Evolutionary conservation across 2,329 filamentous ascomycete species (phyloP), one percentile per base, ranked within the genome.

Genomic region (Fusarium succisae): DNA sequence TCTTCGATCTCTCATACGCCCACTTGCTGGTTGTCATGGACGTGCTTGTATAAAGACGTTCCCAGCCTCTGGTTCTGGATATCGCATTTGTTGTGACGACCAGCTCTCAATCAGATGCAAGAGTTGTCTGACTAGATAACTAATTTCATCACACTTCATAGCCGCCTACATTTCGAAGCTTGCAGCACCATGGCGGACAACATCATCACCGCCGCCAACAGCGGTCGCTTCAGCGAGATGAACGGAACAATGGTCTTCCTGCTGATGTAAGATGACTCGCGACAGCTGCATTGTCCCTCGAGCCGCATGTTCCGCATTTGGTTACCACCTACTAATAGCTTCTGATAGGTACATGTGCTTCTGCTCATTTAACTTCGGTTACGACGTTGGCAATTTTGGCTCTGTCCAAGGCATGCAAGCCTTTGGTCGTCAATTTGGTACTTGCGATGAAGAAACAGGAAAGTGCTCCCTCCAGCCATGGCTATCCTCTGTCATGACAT

Each of bases 301-400:
- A 1, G 2, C 7, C 8, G 15, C 1, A 15, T 6, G 4, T 6
- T 24, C 7, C 14, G 13, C 10, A 11, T 15, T 44, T 44, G 5
- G 8, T 5, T 5, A 14, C 12, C 20, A 32, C 7, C 8, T 24
- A 35, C 30, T 32, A 4, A 50, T 15, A 13, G 17, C 6, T 41
- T 20, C 18, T 13, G 15, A 22, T 11, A 78, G 77, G 24, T 79
- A 79, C 41, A 73, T 79, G 76, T 70, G 70, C 14, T 55, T 73
- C 22, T 78, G 76, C 24, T 74, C 76, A 15, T 79, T 79, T 61
- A 79, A 79, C 60, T 79, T 78, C 62, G 77, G 77, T 12, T 79
- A 73, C 37, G 77, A 79, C 47, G 77, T 79, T 26, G 76, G 77
- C 44, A 79, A 66, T 22, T 79, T 79, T 61, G 70, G 75, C 8